A percentile compares a stretch with the other conserved stretches of the same genome.
phyloP scores from a whole-genome alignment of 2,329 filamentous ascomycete species.

The Hymenoscyphus occultus region DNA sequence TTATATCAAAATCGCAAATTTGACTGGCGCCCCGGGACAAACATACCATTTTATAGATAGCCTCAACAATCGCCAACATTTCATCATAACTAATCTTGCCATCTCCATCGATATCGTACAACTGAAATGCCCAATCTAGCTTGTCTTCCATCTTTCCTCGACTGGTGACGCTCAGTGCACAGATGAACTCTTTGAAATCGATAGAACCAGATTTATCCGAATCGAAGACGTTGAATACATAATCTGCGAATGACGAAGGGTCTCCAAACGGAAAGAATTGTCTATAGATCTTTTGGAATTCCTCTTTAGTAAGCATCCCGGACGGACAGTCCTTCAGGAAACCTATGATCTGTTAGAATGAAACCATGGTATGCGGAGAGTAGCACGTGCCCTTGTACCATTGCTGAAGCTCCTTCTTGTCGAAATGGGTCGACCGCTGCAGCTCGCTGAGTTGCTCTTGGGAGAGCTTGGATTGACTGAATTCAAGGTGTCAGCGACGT shows the following conservation, averaged over 20 bases:
- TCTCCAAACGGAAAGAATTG: constrained; percentile 99
- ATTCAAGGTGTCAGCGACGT: constrained; percentile 16
- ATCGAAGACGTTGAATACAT: constrained; percentile 99
- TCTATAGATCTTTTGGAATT: constrained; percentile 99
- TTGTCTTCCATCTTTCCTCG: constrained; percentile 99
- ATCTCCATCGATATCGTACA: constrained; percentile 98
- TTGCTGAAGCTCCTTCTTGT: constrained; percentile 99
- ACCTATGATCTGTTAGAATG: constrained; percentile 49
- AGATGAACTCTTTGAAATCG: constrained; percentile 99
- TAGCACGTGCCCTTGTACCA: constrained; percentile 89
- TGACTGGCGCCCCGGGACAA: neutral
- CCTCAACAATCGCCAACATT: constrained; percentile 98
- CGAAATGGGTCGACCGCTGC: constrained; percentile 95
- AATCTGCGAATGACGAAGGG: constrained; percentile 95
- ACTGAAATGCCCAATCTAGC: constrained; percentile 97
- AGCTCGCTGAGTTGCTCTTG: constrained; percentile 93
- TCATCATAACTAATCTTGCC: constrained; percentile 99
- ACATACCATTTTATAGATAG: constrained; percentile 98
- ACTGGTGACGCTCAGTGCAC: constrained; percentile 92
- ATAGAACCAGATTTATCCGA: constrained; percentile 96
- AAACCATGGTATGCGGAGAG: neutral
- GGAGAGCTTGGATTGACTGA: constrained; percentile 95
- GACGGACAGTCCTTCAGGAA: constrained; percentile 98
- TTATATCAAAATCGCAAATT: neutral
- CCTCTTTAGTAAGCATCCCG: constrained; percentile 94